Percentiles rank a stretch among this genome's conserved stretches.
Conservation (phyloP, 371 early-diverging fungal species). For the Mortierella sp. region DNA sequence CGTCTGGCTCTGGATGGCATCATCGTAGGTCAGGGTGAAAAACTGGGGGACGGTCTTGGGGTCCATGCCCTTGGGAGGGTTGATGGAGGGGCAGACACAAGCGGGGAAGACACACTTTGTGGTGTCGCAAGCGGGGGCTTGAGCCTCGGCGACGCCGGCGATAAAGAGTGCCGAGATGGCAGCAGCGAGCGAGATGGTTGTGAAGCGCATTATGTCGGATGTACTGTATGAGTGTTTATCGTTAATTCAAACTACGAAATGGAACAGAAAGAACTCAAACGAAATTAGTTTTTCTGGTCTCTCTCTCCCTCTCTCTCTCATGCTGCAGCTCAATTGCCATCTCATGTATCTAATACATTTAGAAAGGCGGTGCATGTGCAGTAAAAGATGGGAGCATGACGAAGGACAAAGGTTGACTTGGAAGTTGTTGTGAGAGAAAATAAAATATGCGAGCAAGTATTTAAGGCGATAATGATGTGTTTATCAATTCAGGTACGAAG, state of each 20-base stretch:
- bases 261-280: constrained; percentile 7
- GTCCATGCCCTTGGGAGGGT: constrained; percentile 70
- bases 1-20: constrained; percentile 72
- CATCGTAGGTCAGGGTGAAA: constrained; percentile 80
- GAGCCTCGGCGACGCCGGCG: constrained; percentile 18
- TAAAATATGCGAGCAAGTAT: no score
- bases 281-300: constrained; percentile 17
- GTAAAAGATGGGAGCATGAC: neutral
- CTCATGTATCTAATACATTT: neutral
- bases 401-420: neutral
- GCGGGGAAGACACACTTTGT: constrained; percentile 74
- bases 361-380: neutral
- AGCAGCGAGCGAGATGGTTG: constrained; percentile 41
- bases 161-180: constrained; percentile 43
- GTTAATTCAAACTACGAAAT: constrained; percentile 6
- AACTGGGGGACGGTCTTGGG: constrained; percentile 82
- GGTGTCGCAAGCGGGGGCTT: constrained; percentile 71
- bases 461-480: no score
- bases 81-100: constrained; percentile 76
- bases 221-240: neutral
- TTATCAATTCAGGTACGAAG: no score
- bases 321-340: neutral
- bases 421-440: no score
- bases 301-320: neutral
- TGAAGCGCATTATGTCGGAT: constrained; percentile 29